Percentiles rank a stretch among this genome's conserved stretches.
These are phyloP conservation scores for Podospora sp. DNA, from an alignment of 495 filamentous ascomycete species.

Conservation along the genomic window DNA sequence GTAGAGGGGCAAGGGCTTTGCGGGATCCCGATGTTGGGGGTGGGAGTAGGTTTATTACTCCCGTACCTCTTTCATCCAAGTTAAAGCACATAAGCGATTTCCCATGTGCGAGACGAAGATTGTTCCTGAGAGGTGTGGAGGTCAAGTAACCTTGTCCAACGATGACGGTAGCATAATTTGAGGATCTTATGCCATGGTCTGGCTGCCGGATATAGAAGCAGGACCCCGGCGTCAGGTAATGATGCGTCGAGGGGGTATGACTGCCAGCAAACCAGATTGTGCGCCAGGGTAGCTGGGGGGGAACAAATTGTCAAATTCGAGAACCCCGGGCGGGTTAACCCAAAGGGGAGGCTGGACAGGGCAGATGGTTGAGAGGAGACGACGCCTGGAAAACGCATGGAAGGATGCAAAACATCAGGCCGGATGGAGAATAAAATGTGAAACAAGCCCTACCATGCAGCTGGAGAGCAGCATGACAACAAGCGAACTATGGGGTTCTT, in stretches of 20 bases:
- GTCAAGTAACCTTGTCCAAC: conserved; percentile 48
- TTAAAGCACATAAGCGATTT: conserved; percentile 52
- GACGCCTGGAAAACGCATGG: conserved; percentile 47
- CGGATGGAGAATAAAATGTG: conserved; percentile 49
- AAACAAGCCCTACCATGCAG: conserved; percentile 54
- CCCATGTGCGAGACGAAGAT: conserved; percentile 53
- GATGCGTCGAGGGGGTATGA: conserved; percentile 53
- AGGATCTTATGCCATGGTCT: conserved; percentile 59
- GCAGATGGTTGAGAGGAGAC: conserved; percentile 37
- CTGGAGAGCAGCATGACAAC: conserved; percentile 50
- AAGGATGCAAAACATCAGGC: conserved; percentile 49
- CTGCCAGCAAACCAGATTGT: conserved; percentile 40
- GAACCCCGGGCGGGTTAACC: conserved; percentile 43
- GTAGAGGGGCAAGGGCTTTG: conserved; percentile 27
- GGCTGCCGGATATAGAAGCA: conserved; percentile 54
- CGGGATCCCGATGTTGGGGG: conserved; percentile 24
- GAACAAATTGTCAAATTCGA: conserved; percentile 35
- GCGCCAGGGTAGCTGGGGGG: conserved; percentile 37
- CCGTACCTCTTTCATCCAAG: conserved; percentile 41
- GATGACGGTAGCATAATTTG: conserved; percentile 59
- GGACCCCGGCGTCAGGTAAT: conserved; percentile 49
- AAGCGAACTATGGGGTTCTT: conserved; percentile 41
- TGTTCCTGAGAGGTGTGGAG: conserved; percentile 52
- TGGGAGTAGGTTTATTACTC: conserved; percentile 48
- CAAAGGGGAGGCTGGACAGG: conserved; percentile 41